These are phyloP conservation scores for Geotrichum fermentans DNA, from an alignment of 1,139 yeast species.

Conservation along the genomic window DNA sequence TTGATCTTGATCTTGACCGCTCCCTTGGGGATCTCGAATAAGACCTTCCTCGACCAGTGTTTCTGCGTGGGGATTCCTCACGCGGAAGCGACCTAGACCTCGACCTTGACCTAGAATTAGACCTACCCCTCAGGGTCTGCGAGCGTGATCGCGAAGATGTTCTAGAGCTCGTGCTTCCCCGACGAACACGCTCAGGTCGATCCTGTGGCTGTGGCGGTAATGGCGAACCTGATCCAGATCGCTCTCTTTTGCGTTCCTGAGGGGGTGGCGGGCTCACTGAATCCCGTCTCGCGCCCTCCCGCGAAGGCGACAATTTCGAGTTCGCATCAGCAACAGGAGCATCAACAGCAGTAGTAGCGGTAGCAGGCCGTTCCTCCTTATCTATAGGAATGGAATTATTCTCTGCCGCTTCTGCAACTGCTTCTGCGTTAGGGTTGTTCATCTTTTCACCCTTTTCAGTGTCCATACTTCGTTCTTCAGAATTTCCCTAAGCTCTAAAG, in stretches of 20 bases:
- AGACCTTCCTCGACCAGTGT: not conserved
- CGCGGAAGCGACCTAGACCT: conserved; percentile 7
- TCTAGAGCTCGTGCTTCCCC: too few species aligned
- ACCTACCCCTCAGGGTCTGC: conserved; percentile 10
- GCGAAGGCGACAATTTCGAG: not conserved
- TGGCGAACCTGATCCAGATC: conserved; percentile 17
- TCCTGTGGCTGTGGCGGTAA: conserved; percentile 13
- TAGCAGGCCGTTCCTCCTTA: too few species aligned
- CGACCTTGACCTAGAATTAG: conserved; percentile 21
- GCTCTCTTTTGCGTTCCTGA: conserved; percentile 12
- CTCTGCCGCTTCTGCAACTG: too few species aligned
- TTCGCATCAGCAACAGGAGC: not conserved
- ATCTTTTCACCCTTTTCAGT: too few species aligned
- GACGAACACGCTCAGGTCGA: too few species aligned
- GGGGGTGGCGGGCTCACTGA: conserved; percentile 13
- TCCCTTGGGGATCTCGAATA: conserved; percentile 6
- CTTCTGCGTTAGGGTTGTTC: too few species aligned
- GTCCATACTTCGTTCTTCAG: too few species aligned
- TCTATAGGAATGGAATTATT: too few species aligned
- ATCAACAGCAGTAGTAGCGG: not conserved
- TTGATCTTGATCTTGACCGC: conserved; percentile 19
- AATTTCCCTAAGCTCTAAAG: too few species aligned
- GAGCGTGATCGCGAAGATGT: conserved; percentile 7
- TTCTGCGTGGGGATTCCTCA: too few species aligned
- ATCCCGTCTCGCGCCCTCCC: not conserved